phyloP scores from a whole-genome alignment of 495 filamentous ascomycete genomes.

The Parmelia sp. region DNA sequence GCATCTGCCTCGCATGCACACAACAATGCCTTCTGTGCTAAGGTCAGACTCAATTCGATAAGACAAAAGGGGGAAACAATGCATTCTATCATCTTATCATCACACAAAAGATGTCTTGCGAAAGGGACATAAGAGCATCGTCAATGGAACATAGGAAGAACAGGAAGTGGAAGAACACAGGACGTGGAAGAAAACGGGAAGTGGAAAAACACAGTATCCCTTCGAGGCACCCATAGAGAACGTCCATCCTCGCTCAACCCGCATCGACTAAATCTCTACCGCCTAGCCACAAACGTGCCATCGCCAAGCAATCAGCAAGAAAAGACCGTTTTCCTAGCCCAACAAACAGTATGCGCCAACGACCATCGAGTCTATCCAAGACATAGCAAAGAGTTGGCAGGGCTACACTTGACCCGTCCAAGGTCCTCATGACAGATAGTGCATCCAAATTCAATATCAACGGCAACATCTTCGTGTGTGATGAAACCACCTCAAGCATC shows the following conservation, averaged over 20 bases:
- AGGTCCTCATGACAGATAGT: too few species aligned
- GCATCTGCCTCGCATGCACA: too few species aligned
- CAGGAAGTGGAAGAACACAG: too few species aligned
- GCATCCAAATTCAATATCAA: too few species aligned
- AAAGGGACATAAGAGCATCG: background rate
- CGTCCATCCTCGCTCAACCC: background rate
- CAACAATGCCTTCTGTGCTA: background rate
- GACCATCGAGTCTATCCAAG: background rate
- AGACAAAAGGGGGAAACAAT: background rate
- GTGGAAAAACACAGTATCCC: background rate
- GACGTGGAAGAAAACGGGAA: background rate
- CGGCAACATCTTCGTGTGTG: too few species aligned
- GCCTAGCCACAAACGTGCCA: background rate
- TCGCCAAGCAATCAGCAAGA: background rate
- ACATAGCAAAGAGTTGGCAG: background rate
- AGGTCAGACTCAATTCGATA: background rate
- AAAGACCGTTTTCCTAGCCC: background rate
- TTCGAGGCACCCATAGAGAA: background rate
- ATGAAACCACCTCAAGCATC: too few species aligned
- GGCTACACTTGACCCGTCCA: background rate
- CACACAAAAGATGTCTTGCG: background rate
- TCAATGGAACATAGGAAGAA: background rate
- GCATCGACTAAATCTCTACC: background rate
- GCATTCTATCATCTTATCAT: background rate
- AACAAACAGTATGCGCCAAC: background rate